Base-by-base conservation (phyloP, 768 basidiomycete species). In the Russula earlei region DNA sequence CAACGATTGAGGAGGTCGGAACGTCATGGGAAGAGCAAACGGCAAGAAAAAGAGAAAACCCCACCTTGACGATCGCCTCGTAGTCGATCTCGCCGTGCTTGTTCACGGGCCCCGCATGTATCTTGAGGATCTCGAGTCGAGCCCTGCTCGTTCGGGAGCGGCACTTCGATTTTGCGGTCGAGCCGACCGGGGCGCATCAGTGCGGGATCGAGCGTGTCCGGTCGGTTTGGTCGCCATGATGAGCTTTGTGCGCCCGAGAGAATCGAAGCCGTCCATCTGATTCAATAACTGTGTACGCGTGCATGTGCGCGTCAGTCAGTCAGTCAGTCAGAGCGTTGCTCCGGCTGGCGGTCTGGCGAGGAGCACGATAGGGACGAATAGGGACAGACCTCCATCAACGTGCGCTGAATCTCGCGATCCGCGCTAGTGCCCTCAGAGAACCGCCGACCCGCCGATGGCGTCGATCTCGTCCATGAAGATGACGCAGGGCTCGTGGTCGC, bases 181-280 rank as follows among this genome's bases (percentile, higher is more conserved):
- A 99, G 75, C 50, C 96, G 87, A 43, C 96, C 96, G 8, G 95
- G 95, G 52, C 95, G 89, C 53, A 99, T 78, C 22, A 99, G 82
- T 14, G 95, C 95, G 14, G 96, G 96, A 71, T 98, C 96, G 33
- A 97, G 81, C 2, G 94, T 98, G 69, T 99, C 96, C 0, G 96
- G 96, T 66, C 96, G 79, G 75, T 98, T n/a, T 99, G 24, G 96
- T 99, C n/a, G 96, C 96, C 91, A 98, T 97, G 69, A 99, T 99
- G 51, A 98, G 80, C 71, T 98, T 98, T 33, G 94, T 97, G 62
- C 77, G 77, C 43, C 96, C 96, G 27, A 99, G 76, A 15, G 95
- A 92, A 71, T 98, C 96, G 73, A 99, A 99, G 22, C 96, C 96
- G 68, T 99, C 96, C 92, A 99, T 96, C 72, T 98, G 95, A 67